Conservation (phyloP, 2,329 filamentous ascomycete genomes). For the Fusarium papillatum region DNA sequence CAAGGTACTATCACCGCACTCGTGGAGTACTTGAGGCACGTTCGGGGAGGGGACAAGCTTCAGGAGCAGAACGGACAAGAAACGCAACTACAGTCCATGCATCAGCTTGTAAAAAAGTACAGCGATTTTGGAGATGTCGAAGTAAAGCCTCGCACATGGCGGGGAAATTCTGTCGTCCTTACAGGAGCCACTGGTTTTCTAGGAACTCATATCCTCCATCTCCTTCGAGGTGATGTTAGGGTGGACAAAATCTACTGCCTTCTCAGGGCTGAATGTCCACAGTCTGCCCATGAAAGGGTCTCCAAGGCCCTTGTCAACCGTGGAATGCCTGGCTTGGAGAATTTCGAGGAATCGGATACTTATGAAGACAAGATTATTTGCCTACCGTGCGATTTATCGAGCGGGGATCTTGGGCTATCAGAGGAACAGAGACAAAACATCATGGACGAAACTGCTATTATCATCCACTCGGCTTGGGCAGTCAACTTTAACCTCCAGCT, state of each 20-base stretch:
- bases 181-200: slow-evolving; percentile 77
- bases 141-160: rapidly evolving
- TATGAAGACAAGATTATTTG: slow-evolving; percentile 25
- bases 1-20: slow-evolving; percentile 62
- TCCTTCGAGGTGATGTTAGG: slow-evolving; percentile 12
- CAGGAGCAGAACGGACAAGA: slow-evolving; percentile 1
- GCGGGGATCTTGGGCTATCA: slow-evolving; percentile 11
- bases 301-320: slow-evolving; percentile 23
- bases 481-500: slow-evolving; percentile 69
- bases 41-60: not conserved
- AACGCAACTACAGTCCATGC: not conserved
- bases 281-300: slow-evolving; percentile 14
- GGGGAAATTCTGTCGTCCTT: slow-evolving; percentile 52
- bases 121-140: not conserved
- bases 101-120: slow-evolving; percentile 20
- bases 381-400: slow-evolving; percentile 25
- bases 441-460: not conserved
- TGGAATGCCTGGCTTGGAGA: slow-evolving; percentile 4
- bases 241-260: slow-evolving; percentile 49
- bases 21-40: slow-evolving; percentile 31
- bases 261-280: slow-evolving; percentile 51
- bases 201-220: slow-evolving; percentile 65
- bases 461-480: slow-evolving; percentile 67
- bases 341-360: not conserved
- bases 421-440: not conserved